Conservation (phyloP, 345 rosid genomes). For the Hibiscus trionum region DNA sequence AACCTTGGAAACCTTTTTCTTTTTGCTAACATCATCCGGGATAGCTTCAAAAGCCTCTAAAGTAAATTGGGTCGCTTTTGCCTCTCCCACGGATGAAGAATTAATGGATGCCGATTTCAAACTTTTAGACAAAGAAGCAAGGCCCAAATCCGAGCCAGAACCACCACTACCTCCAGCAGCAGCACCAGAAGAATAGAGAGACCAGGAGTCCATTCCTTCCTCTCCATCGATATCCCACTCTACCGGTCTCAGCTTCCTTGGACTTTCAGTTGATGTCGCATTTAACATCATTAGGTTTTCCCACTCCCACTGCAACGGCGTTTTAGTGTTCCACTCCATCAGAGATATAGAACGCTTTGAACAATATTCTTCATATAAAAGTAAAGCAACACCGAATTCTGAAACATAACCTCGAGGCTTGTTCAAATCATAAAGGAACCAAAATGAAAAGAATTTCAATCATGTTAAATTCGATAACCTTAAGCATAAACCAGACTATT, state of each 20-base stretch:
- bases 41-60: constrained; percentile 38
- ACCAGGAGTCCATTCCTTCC: constrained; percentile 40
- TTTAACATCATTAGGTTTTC: constrained; percentile 55
- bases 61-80: constrained; percentile 32
- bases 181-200: constrained; percentile 48
- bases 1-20: constrained; percentile 28
- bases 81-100: constrained; percentile 54
- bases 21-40: constrained; percentile 30
- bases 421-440: not conserved
- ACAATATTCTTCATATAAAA: constrained; percentile 14
- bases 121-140: constrained; percentile 58
- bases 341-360: constrained; percentile 22
- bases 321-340: constrained; percentile 84
- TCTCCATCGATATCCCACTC: constrained; percentile 69
- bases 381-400: constrained; percentile 19
- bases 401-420: constrained; percentile 11
- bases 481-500: not conserved
- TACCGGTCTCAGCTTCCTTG: constrained; percentile 36
- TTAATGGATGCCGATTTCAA: constrained; percentile 60
- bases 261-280: constrained; percentile 42
- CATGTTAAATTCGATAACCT: not conserved
- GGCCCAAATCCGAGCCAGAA: constrained; percentile 61
- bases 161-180: constrained; percentile 42
- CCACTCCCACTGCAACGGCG: constrained; percentile 73
- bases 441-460: not conserved